Base-by-base conservation (phyloP, 345 rosid species). In the Hibiscus mutabilis region DNA sequence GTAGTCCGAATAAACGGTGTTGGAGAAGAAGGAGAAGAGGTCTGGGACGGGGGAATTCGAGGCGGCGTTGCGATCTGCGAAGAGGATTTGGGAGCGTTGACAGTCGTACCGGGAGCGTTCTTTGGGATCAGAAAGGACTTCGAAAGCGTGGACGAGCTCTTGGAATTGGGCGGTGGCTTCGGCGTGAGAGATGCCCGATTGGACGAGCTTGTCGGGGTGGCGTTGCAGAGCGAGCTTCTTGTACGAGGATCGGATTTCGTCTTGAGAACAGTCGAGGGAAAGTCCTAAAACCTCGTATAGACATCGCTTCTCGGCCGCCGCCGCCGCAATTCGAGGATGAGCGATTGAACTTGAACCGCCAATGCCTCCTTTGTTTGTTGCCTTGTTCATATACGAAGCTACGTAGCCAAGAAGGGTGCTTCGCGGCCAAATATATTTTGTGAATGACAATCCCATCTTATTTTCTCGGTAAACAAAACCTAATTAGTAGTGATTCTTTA, bases 71-170 rank as follows among this genome's bases (percentile, higher is more conserved):
- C 79, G 82, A 58, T 86, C 87, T 77, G 97, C 87, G 88, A 95
- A 95, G 73, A 95, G 87, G 81, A 92, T 89, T 72, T 90, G 97
- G 58, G 97, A 90, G 47, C 99, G 96, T 73, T 91, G 97, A 74
- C 92, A 87, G 70, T 95, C 99, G 70, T 95, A 95, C 96, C 93
- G 90, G 24, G 97, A 82, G 22, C 99, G 93, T 74, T 92, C 97
- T 73, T 87, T 89, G 25, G 99, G 90, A 64, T 95, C 97, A 21
- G 91, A 89, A 79, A 92, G 84, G 73, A 92, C 89, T 76, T 90
- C 97, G 78, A 90, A 92, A 6, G 98, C 96, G 73, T 86, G 88
- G 53, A 80, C 79, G 21, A 95, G 97, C 82, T 92, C 97, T 77
- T 95, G 99, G 82, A 92, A 95, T 77, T 86, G 91, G 27, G 96